Evolutionary conservation across 768 basidiomycete genomes (phyloP).

Genomic region (Stropharia rugosoannulata): DNA sequence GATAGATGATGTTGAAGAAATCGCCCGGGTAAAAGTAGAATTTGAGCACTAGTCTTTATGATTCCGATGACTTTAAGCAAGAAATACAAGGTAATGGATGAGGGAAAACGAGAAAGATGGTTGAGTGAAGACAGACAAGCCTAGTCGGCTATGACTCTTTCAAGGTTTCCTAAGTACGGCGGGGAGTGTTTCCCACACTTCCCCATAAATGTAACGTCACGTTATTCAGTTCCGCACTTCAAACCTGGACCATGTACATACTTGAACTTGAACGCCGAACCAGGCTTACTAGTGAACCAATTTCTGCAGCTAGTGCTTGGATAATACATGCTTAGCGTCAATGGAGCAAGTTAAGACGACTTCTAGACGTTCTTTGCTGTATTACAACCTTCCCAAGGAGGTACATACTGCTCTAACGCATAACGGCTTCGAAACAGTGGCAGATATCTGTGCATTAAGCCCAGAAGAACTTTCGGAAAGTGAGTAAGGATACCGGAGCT

Average conservation of each 20-base stretch:
- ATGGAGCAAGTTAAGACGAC: not conserved
- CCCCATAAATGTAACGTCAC: not conserved
- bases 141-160: no score
- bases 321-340: not conserved
- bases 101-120: conserved; percentile 9
- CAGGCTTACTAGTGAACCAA: not conserved
- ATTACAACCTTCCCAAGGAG: conserved; percentile 43
- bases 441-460: conserved; percentile 46
- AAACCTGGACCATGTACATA: no score
- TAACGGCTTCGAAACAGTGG: conserved; percentile 57
- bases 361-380: conserved; percentile 39
- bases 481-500: conserved; percentile 15
- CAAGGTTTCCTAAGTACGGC: not conserved
- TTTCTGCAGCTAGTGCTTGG: not conserved
- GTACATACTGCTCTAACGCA: conserved; percentile 45
- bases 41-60: not conserved
- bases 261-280: not conserved
- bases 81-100: conserved; percentile 8
- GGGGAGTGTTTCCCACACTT: conserved; percentile 1
- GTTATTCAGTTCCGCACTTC: not conserved
- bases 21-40: not conserved
- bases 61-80: conserved; percentile 13
- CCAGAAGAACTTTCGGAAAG: conserved; percentile 52
- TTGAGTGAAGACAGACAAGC: not conserved
- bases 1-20: not conserved